phyloP scores from a whole-genome alignment of 2,329 filamentous ascomycete genomes.

The Alternaria brassicae region DNA sequence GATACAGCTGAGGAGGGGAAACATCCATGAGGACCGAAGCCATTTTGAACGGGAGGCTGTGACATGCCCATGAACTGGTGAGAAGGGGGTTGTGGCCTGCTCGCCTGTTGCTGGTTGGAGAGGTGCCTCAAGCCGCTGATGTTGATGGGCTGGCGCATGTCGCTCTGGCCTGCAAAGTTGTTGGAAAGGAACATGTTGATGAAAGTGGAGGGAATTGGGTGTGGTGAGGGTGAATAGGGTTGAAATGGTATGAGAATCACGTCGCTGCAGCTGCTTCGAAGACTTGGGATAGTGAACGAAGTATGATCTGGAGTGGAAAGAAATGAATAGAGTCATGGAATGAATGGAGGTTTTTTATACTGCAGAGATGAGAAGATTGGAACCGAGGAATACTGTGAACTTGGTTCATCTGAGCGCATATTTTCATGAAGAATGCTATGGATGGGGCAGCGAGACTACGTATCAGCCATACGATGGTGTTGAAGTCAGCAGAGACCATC shows the following conservation, averaged over 20 bases:
- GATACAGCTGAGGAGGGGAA: background rate
- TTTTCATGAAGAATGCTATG: background rate
- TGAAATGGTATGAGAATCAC: background rate
- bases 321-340: background rate
- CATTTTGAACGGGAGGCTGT: background rate
- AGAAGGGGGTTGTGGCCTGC: slow-evolving; percentile 5
- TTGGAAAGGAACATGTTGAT: background rate
- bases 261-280: background rate
- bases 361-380: background rate
- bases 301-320: background rate
- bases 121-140: background rate
- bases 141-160: background rate
- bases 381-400: background rate
- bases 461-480: background rate
- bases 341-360: background rate
- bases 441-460: background rate
- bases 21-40: background rate
- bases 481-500: background rate
- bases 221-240: background rate
- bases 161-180: background rate
- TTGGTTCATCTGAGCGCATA: background rate
- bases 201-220: background rate
- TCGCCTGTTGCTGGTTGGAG: background rate
- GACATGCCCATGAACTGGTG: background rate
- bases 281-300: background rate